Percentiles rank a stretch among this genome's conserved stretches.
phyloP scores from a whole-genome alignment of 208 protist genomes.

The Leishmania lainsoni region DNA sequence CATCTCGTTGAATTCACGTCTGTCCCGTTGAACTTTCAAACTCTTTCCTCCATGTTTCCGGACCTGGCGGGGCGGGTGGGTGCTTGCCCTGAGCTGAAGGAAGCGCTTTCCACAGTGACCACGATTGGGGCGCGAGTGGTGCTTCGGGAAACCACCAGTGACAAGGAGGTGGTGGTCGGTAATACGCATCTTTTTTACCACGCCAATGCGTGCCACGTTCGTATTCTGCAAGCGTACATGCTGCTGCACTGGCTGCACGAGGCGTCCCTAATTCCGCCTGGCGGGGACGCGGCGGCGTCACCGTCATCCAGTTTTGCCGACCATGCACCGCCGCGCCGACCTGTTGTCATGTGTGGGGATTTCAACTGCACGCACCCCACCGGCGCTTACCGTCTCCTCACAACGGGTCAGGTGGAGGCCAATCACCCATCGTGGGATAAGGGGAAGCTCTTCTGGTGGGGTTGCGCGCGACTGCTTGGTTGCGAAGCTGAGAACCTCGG shows the following conservation, averaged over 20 bases:
- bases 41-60: constrained; percentile 42
- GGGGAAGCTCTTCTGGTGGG: constrained; percentile 84
- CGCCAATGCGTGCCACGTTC: constrained; percentile 89
- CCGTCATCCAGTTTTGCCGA: too few relatives aligned
- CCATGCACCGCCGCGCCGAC: neutral
- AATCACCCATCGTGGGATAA: constrained; percentile 84
- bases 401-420: constrained; percentile 66
- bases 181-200: constrained; percentile 95
- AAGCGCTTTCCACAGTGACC: constrained; percentile 67
- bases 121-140: constrained; percentile 50
- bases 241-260: constrained; percentile 46
- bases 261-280: neutral
- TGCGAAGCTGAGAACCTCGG: constrained; percentile 46
- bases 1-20: constrained; percentile 30
- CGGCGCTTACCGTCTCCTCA: constrained; percentile 82
- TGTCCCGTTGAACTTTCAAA: constrained; percentile 69
- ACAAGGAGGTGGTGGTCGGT: constrained; percentile 66
- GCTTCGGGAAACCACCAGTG: constrained; percentile 46
- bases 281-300: neutral
- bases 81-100: constrained; percentile 57
- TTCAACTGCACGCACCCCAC: constrained; percentile 89
- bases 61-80: constrained; percentile 44
- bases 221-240: constrained; percentile 84
- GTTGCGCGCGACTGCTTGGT: constrained; percentile 74
- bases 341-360: constrained; percentile 84